phyloP scores from a whole-genome alignment of 352 stramenopile species.

The Phytophthora sp. region DNA sequence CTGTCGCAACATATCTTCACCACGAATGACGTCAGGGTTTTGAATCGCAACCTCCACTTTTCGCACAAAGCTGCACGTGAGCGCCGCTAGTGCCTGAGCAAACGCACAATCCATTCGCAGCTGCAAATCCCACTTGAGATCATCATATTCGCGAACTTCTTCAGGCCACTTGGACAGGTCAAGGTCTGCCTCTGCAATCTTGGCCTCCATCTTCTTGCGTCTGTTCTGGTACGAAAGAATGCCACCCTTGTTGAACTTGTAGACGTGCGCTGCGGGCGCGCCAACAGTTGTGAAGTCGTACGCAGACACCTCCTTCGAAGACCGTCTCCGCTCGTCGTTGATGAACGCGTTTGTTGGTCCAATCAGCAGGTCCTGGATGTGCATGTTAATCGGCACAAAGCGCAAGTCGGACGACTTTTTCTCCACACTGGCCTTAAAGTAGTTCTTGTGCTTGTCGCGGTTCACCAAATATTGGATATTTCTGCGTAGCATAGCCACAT shows the following conservation, averaged over 20 bases:
- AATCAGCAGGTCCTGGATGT: constrained; percentile 87
- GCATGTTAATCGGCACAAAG: constrained; percentile 89
- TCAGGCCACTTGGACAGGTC: constrained; percentile 82
- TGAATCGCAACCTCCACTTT: constrained; percentile 88
- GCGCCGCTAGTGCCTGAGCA: constrained; percentile 72
- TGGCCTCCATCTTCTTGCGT: constrained; percentile 84
- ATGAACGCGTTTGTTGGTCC: constrained; percentile 85
- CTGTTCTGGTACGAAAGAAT: constrained; percentile 82
- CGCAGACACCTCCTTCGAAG: constrained; percentile 82
- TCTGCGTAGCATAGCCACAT: constrained; percentile 79
- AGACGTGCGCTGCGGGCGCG: constrained; percentile 79
- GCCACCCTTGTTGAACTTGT: constrained; percentile 90
- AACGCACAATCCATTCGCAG: constrained; percentile 85
- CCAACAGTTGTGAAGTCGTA: constrained; percentile 89
- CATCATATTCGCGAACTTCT: constrained; percentile 83
- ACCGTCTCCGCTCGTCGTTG: constrained; percentile 76
- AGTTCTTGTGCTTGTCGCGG: constrained; percentile 88
- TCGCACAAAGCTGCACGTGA: constrained; percentile 84
- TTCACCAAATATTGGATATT: constrained; percentile 89
- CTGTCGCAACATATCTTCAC: constrained; percentile 84
- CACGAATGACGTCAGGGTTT: constrained; percentile 72
- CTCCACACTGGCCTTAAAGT: constrained; percentile 90
- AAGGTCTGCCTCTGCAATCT: constrained; percentile 71
- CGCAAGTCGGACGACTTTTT: constrained; percentile 84
- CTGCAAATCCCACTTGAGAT: constrained; percentile 87